A percentile compares a stretch with the other conserved stretches of the same genome.
These are phyloP conservation scores for Hirsutella minnesotensis DNA, from an alignment of 2,329 filamentous ascomycete species.

Conservation along the genomic window DNA sequence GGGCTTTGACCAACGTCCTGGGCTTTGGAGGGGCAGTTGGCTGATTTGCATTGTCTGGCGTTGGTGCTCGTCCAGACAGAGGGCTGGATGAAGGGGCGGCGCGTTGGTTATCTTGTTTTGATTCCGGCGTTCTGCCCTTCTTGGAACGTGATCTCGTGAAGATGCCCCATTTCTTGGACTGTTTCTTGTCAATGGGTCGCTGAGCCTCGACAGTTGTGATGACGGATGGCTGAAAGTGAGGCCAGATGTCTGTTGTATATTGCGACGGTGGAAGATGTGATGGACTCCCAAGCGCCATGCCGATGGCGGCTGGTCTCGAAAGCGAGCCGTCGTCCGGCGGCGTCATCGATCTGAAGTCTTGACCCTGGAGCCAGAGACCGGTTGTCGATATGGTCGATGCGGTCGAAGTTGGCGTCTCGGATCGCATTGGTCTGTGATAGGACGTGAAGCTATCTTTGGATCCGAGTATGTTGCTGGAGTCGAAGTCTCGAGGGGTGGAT, in stretches of 20 bases:
- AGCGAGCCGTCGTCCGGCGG: slow-evolving; percentile 18
- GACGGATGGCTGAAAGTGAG: slow-evolving; percentile 12
- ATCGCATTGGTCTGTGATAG: slow-evolving; percentile 28
- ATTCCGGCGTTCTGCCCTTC: slow-evolving; percentile 7
- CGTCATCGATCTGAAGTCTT: not conserved
- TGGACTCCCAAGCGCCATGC: slow-evolving; percentile 65
- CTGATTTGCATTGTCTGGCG: not conserved
- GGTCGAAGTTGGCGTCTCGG: slow-evolving; percentile 27
- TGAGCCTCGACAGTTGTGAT: slow-evolving; percentile 9
- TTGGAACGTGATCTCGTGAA: slow-evolving; percentile 34
- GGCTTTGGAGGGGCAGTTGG: not conserved
- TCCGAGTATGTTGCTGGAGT: slow-evolving; percentile 15
- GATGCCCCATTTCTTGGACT: slow-evolving; percentile 41
- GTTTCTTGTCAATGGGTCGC: slow-evolving; percentile 9
- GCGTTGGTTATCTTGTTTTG: not conserved
- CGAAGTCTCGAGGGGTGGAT: slow-evolving; percentile 31
- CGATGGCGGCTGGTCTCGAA: slow-evolving; percentile 39
- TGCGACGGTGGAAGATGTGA: slow-evolving; percentile 23
- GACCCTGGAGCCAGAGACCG: slow-evolving; percentile 8
- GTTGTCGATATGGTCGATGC: slow-evolving; percentile 25
- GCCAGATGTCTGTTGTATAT: slow-evolving; percentile 14
- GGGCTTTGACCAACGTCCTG: not conserved
- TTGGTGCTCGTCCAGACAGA: not conserved
- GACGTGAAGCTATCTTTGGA: slow-evolving; percentile 22
- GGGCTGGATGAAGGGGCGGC: not conserved